Conservation (phyloP, 2,329 filamentous ascomycete species). For the Triangularia verruculosa region DNA sequence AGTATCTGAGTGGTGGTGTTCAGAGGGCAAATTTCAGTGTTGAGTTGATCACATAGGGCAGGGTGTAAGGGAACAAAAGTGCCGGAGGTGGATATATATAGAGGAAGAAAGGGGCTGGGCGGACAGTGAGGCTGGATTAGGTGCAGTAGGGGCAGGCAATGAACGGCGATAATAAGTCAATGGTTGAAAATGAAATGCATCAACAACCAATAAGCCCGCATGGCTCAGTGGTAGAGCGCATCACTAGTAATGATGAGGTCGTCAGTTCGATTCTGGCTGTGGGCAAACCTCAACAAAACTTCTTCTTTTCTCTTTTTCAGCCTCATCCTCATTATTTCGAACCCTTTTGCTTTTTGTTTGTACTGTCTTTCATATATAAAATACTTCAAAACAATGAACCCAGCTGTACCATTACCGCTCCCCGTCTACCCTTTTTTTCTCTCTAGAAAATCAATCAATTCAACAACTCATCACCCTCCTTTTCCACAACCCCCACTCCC, state of each 20-base stretch:
- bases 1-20: not conserved
- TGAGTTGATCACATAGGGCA: not conserved
- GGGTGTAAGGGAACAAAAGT: not conserved
- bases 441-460: not conserved
- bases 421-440: no score
- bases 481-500: not conserved
- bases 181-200: not conserved
- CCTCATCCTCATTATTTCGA: no score
- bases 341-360: no score
- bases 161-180: not conserved
- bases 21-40: not conserved
- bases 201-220: constrained; percentile 9
- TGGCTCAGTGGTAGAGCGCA: constrained; percentile 13
- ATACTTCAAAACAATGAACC: no score
- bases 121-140: no score
- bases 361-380: no score
- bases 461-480: not conserved
- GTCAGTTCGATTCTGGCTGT: constrained; percentile 14
- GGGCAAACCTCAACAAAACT: no score
- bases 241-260: constrained; percentile 13
- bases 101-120: no score
- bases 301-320: no score
- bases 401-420: no score
- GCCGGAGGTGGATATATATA: not conserved
- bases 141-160: not conserved